Evolutionary conservation across 2,329 filamentous ascomycete genomes (phyloP).

Genomic region (Arthroderma sp.): DNA sequence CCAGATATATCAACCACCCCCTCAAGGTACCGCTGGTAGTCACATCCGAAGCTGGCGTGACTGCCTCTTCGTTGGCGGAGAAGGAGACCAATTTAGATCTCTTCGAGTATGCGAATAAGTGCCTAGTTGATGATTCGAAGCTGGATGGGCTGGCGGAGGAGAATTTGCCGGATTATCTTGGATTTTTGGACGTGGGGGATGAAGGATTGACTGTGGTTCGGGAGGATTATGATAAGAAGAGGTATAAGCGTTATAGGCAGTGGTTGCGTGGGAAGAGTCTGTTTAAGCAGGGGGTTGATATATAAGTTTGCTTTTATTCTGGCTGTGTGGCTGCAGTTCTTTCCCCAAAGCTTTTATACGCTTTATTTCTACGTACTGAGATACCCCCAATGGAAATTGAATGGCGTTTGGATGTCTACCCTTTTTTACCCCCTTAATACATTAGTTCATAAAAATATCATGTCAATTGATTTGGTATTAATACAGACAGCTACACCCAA

Average conservation of each 20-base stretch:
- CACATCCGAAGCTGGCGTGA: conserved; percentile 29
- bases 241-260: conserved; percentile 91
- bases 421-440: background rate
- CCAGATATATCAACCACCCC: conserved; percentile 76
- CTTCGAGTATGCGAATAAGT: conserved; percentile 63
- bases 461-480: too few relatives aligned
- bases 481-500: too few relatives aligned
- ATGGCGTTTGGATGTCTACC: background rate
- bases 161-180: conserved; percentile 58
- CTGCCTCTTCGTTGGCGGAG: conserved; percentile 22
- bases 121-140: conserved; percentile 45
- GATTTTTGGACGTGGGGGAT: conserved; percentile 63
- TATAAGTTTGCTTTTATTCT: conserved; percentile 12
- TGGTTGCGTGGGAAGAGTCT: conserved; percentile 91
- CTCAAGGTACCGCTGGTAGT: conserved; percentile 64
- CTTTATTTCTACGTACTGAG: background rate
- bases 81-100: conserved; percentile 48
- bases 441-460: too few relatives aligned
- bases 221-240: conserved; percentile 78
- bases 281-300: conserved; percentile 68
- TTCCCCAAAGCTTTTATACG: background rate
- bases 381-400: background rate
- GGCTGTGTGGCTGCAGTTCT: background rate
- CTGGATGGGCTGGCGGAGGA: conserved; percentile 40
- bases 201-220: conserved; percentile 78